Base-by-base conservation (phyloP, 2,329 filamentous ascomycete species). In the Trichoderma breve region DNA sequence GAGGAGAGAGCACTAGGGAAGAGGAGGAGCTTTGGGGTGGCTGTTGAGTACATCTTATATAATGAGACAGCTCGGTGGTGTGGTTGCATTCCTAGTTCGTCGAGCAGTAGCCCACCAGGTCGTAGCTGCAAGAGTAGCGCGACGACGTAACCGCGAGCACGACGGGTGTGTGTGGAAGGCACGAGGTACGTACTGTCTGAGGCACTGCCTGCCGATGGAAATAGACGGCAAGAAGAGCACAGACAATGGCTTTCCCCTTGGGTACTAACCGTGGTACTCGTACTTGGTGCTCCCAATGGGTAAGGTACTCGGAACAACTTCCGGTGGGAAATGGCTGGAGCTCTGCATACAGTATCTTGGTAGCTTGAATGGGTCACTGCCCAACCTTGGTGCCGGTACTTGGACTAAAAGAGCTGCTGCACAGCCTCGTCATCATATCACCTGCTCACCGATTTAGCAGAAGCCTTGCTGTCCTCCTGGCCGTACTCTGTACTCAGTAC, bases 381-480 rank as follows among this genome's bases (percentile, higher is more conserved):
- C 43, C 43, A 51, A 51, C 43, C 43, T 47, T 53, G 21, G 47
- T 14, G n/a, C 11, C 30, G 18, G 47, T 53, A 55, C 30, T 18
- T 53, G 43, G 62, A 24, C 63, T 39, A 62, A 62, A 36, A 62
- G 63, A 66, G 43, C 43, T 53, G 4, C 43, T 39, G 24, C 64
- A 67, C 64, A 67, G 64, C 64, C 64, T 67, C 64, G 9, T 39
- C 64, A 57, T 66, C 30, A 34, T 32, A 67, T 67, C 64, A 67
- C 64, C 64, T 67, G 64, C 64, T 67, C 64, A 30, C 32, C 64
- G 64, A n/a, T 39, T 18, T 36, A 36, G 32, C 32, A 62, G 60
- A 62, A 36, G 18, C 21, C 21, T 53, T 51, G 21, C 14, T 55
- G 47, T 36, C 43, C 8, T 55, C n/a, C n/a, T 66, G 3, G 21